These are phyloP conservation scores for Penicillium vulpinum DNA, from an alignment of 2,329 filamentous ascomycete species.

Conservation along the genomic window DNA sequence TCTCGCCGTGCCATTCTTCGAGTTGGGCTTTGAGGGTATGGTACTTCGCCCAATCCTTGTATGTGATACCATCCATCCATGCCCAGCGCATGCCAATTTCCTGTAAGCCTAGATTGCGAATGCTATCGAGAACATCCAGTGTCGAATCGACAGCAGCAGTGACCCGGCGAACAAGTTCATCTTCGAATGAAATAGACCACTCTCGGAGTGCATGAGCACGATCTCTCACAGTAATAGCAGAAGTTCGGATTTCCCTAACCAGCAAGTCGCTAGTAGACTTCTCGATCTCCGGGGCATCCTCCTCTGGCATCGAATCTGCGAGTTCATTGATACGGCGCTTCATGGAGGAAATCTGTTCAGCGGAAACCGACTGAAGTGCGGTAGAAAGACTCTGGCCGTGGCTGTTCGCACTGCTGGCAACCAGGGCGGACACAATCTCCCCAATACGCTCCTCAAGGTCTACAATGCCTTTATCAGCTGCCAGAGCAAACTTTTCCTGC, in stretches of 20 bases:
- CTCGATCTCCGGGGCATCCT: constrained; percentile 55
- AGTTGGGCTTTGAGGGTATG: constrained; percentile 82
- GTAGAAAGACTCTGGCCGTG: constrained; percentile 55
- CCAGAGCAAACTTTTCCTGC: constrained; percentile 84
- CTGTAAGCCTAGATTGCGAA: constrained; percentile 80
- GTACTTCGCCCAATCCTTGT: constrained; percentile 96
- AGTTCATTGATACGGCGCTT: constrained; percentile 65
- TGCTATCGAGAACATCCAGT: constrained; percentile 76
- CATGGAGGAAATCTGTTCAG: constrained; percentile 63
- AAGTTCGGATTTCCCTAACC: constrained; percentile 59
- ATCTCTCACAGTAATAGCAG: constrained; percentile 72
- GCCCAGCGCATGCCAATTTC: constrained; percentile 93
- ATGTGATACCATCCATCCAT: constrained; percentile 91
- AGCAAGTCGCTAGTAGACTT: constrained; percentile 56
- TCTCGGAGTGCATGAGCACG: constrained; percentile 73
- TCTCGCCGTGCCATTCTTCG: constrained; percentile 78
- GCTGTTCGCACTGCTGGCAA: constrained; percentile 61
- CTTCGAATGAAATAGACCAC: constrained; percentile 73
- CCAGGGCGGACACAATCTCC: constrained; percentile 71
- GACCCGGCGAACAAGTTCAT: constrained; percentile 68
- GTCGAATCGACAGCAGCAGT: constrained; percentile 74
- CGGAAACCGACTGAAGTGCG: constrained; percentile 67
- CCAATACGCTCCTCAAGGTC: constrained; percentile 63
- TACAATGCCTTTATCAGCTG: constrained; percentile 78
- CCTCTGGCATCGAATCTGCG: constrained; percentile 57